These are phyloP conservation scores for Sporothrix brasiliensis DNA, from an alignment of 2,329 filamentous ascomycete species.

Conservation along the genomic window DNA sequence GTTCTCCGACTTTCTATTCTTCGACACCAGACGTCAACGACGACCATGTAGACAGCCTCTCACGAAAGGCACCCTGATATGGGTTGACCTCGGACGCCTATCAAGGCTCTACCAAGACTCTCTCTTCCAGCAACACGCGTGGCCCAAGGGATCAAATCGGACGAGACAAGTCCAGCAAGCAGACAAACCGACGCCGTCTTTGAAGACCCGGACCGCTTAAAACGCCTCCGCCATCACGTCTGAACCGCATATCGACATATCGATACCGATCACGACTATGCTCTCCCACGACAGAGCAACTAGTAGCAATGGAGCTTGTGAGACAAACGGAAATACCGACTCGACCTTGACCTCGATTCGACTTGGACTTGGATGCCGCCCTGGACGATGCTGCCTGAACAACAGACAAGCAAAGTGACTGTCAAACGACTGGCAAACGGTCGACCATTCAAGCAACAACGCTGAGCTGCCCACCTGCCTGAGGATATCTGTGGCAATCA, in stretches of 20 bases:
- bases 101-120: too few relatives aligned
- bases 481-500: too few relatives aligned
- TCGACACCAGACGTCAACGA: background rate
- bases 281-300: background rate
- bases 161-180: too few relatives aligned
- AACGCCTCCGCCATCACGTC: too few relatives aligned
- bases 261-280: background rate
- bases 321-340: background rate
- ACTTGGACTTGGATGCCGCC: background rate
- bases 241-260: slow-evolving; percentile 2
- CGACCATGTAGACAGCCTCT: background rate
- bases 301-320: background rate
- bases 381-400: too few relatives aligned
- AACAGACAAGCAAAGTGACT: background rate
- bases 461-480: too few relatives aligned
- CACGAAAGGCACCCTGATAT: too few relatives aligned
- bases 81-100: background rate
- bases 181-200: too few relatives aligned
- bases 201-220: background rate
- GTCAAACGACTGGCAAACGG: background rate
- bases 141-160: too few relatives aligned
- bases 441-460: too few relatives aligned
- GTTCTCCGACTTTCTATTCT: too few relatives aligned
- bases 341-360: background rate
- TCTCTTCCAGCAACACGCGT: too few relatives aligned